phyloP scores from a whole-genome alignment of 129 eudicot species.

The Gnaphalium uliginosum region DNA sequence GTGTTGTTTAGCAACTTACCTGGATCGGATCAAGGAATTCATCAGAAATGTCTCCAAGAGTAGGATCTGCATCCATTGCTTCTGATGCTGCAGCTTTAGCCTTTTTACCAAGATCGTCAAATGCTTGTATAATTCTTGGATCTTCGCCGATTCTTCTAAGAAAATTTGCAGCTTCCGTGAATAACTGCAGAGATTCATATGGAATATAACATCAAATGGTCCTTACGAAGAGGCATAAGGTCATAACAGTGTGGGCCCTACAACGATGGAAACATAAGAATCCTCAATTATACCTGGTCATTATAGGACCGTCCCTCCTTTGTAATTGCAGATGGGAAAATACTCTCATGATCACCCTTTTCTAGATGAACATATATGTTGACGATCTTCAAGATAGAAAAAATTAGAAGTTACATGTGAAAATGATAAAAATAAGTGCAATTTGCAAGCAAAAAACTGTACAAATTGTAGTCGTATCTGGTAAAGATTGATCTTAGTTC shows the following conservation, averaged over 20 bases:
- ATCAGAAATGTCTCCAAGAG: constrained; percentile 92
- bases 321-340: constrained; percentile 82
- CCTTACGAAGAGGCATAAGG: neutral
- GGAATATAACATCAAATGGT: neutral
- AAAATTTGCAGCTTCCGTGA: constrained; percentile 80
- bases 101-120: constrained; percentile 74
- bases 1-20: constrained; percentile 32
- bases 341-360: constrained; percentile 71
- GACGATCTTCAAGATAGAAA: constrained; percentile 64
- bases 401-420: neutral
- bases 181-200: constrained; percentile 52
- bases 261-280: neutral
- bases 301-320: constrained; percentile 94
- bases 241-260: neutral
- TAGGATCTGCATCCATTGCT: constrained; percentile 89
- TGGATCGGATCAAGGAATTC: constrained; percentile 97
- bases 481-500: neutral
- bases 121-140: constrained; percentile 64
- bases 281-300: constrained; percentile 70
- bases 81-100: constrained; percentile 86
- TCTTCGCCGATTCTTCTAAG: constrained; percentile 80
- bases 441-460: neutral
- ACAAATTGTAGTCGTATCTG: neutral
- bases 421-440: no score
- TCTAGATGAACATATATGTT: constrained; percentile 84